Conservation (phyloP, 805 yeast genomes). For the Hanseniaspora lindneri region DNA sequence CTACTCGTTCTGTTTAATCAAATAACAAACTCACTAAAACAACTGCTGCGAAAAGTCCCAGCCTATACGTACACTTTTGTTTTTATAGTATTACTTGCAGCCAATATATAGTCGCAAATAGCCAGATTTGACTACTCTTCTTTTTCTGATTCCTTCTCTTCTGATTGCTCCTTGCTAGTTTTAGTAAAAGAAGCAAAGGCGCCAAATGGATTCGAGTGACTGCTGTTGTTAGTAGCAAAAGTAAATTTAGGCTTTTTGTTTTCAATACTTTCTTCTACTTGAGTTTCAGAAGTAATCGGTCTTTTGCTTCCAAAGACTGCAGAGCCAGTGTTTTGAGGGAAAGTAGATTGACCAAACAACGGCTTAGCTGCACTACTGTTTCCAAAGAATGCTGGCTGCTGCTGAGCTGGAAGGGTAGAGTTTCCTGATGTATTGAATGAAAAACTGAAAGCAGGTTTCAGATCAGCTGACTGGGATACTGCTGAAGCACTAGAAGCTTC, state of each 20-base stretch:
- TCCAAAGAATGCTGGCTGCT: constrained; percentile 2
- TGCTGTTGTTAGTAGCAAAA: neutral
- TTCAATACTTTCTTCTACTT: neutral
- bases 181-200: too few relatives aligned
- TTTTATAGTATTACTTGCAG: neutral
- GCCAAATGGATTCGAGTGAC: neutral
- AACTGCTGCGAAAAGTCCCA: too few relatives aligned
- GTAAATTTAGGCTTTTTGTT: constrained; percentile 1
- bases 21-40: too few relatives aligned
- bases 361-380: neutral
- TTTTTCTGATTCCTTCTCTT: neutral
- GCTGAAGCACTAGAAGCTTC: too few relatives aligned
- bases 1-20: too few relatives aligned
- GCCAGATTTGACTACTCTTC: neutral
- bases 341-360: neutral
- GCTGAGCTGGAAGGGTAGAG: neutral
- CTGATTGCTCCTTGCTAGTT: neutral
- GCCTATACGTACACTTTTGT: neutral
- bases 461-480: neutral
- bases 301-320: neutral
- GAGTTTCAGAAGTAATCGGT: neutral
- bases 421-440: neutral
- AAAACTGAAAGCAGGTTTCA: neutral
- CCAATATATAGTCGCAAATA: neutral
- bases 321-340: neutral